Evolutionary conservation across 768 basidiomycete genomes (phyloP), one percentile per base, ranked within the genome.

Genomic region (Cyathus striatus): DNA sequence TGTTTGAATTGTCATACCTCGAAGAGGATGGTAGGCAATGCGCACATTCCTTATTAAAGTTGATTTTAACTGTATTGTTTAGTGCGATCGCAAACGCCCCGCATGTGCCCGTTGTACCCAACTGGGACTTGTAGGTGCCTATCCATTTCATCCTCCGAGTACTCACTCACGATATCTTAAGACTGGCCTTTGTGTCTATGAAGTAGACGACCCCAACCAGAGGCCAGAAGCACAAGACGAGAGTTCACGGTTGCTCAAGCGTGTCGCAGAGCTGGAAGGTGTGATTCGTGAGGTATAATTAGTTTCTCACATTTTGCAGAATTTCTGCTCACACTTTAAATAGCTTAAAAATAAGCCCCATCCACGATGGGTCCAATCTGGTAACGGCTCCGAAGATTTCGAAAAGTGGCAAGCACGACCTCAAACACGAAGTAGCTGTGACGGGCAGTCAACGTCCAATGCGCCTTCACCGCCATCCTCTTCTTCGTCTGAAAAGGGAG

Each of bases 151-250:
- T 14, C 21, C 26, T 13, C 27, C 21, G 33, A 20, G n/a, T 13
- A 32, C 25, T 17, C 33, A 41, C 27, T 42, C 14, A 33, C 13
- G 26, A 48, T 38, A 18, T 14, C n/a, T 35, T 33, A 49, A 87
- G 85, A 89, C 85, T 38, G 87, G 86, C 1, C 68, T 88, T 3
- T 91, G 88, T 55, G 83, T 90, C 7, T 91, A 91, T 52, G 86
- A 91, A 58, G 78, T 90, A 5, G 87, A 90, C 52, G 85, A 87
- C 52, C 82, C 83, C 20, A 77, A 60, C 46, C 76, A 79, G 59
- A 70, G 77, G 54, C 65, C 63, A 10, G 71, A 73, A 39, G 53
- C 61, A 7, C 75, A 76, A 46, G 83, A 83, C 44, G 87, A 90
- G 56, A 72, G 71, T 34, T 72, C 78, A 24, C 73, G 81, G 26